Evolutionary conservation across 768 basidiomycete species (phyloP).

Genomic region (Clitopilus hobsonii): DNA sequence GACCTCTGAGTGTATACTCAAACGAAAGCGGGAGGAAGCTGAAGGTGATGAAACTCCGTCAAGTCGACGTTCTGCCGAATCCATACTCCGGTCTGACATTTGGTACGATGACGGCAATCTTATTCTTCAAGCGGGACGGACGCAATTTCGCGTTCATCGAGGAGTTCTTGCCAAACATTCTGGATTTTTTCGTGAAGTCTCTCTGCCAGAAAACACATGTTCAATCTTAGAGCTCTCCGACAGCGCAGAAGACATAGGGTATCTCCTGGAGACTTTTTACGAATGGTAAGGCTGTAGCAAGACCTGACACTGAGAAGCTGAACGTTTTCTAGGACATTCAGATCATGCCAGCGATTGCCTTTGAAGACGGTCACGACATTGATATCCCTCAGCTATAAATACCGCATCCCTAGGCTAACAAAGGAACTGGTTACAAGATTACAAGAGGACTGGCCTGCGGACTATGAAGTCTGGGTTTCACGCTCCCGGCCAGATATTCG

Average conservation of each 20-base stretch:
- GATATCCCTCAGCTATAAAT: neutral
- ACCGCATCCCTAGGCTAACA: neutral
- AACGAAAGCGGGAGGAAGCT: neutral
- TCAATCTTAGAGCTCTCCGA: slow-evolving; percentile 12
- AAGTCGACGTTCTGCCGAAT: neutral
- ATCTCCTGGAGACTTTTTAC: slow-evolving; percentile 10
- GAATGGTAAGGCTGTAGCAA: slow-evolving; percentile 1
- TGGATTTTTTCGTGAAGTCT: slow-evolving; percentile 9
- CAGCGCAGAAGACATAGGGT: slow-evolving; percentile 6
- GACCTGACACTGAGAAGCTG: neutral
- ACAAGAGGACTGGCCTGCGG: neutral
- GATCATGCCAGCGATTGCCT: neutral
- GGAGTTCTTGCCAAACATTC: slow-evolving; percentile 14
- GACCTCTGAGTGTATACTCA: no score
- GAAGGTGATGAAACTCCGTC: neutral
- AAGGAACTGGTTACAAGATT: neutral
- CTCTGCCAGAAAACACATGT: neutral
- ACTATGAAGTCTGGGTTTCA: neutral
- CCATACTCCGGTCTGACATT: slow-evolving; percentile 9
- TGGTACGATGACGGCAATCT: slow-evolving; percentile 17
- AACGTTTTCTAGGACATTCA: neutral
- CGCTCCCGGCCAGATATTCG: neutral
- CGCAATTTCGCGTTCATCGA: slow-evolving; percentile 18
- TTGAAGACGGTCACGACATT: neutral
- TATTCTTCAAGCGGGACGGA: slow-evolving; percentile 9